Base-by-base conservation (phyloP, 2,329 filamentous ascomycete species). In the Paecilomyces sp. region DNA sequence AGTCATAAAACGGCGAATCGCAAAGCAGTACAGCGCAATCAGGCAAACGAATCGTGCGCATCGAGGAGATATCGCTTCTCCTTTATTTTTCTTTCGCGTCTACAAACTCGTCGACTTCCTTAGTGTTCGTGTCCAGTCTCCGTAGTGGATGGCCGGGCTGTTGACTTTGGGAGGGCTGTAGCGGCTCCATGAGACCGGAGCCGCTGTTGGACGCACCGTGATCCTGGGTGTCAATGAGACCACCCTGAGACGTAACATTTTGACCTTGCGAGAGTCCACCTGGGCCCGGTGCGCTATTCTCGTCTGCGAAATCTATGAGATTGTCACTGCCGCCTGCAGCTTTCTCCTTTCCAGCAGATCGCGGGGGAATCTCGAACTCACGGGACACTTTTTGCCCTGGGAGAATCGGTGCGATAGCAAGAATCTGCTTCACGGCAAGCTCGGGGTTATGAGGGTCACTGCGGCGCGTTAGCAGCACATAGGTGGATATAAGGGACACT, bases 361-460 rank as follows among this genome's bases (percentile, higher is more conserved):
- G 77, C 62, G 83, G 79, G 62, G 86, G 83, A 60, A 88, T 85
- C 63, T 82, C 72, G 65, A 83, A 83, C 72, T 81, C 78, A 58
- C 81, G 76, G 51, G 77, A 76, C 25, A 79, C 73, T 66, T 83
- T 85, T 72, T 96, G 91, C 33, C 91, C 92, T 47, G 85, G 85
- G 28, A 97, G 72, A 61, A 99, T 89, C 1, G 94, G 91, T 57
- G 91, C 89, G 61, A 97, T 92, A 25, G 89, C 83, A 67, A 95
- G 81, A 58, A 97, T 92, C 72, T 97, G 93, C 69, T 95, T 83
- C 4, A 85, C 82, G 69, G 91, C 87, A 65, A 88, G 82, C 65
- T 88, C 79, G 0, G 90, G 85, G 3, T 88, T 84, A 28, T 83
- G 76, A 54, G 80, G 81, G 66, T 92, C 87, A 64, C 85, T 87